Conservation (phyloP, 306 rosid species). For the Vicia sativa region DNA sequence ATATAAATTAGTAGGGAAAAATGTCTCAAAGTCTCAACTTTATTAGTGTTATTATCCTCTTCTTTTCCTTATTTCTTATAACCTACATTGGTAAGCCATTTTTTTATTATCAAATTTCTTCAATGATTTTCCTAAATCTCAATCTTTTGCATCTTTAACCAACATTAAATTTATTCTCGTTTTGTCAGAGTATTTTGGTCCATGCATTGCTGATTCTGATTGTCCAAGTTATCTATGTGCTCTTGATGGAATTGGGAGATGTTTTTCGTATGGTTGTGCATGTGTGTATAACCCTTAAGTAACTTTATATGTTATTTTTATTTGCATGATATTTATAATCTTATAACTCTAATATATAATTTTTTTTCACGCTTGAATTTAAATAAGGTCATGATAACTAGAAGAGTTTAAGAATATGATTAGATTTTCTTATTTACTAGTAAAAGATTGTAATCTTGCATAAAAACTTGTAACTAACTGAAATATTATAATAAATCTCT, state of each 20-base stretch:
- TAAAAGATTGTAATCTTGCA: too few species aligned
- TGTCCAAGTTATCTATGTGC: not conserved
- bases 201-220: not conserved
- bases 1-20: not conserved
- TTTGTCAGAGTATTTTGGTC: not conserved
- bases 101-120: not conserved
- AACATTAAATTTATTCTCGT: not conserved
- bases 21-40: not conserved
- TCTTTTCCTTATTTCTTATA: not conserved
- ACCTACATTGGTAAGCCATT: not conserved
- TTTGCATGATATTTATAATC: not conserved
- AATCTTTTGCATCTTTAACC: not conserved
- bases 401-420: too few species aligned
- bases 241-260: not conserved
- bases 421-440: too few species aligned
- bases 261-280: not conserved
- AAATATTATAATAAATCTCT: too few species aligned
- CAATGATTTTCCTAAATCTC: not conserved
- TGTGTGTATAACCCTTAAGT: not conserved
- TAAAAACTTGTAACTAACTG: too few species aligned
- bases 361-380: not conserved
- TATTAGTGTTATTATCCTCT: not conserved
- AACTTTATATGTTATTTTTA: not conserved
- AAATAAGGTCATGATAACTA: too few species aligned
- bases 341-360: not conserved